A percentile compares a stretch with the other conserved stretches of the same genome.
These are phyloP conservation scores for Suillus subaureus DNA, from an alignment of 768 basidiomycete species.

Conservation along the genomic window DNA sequence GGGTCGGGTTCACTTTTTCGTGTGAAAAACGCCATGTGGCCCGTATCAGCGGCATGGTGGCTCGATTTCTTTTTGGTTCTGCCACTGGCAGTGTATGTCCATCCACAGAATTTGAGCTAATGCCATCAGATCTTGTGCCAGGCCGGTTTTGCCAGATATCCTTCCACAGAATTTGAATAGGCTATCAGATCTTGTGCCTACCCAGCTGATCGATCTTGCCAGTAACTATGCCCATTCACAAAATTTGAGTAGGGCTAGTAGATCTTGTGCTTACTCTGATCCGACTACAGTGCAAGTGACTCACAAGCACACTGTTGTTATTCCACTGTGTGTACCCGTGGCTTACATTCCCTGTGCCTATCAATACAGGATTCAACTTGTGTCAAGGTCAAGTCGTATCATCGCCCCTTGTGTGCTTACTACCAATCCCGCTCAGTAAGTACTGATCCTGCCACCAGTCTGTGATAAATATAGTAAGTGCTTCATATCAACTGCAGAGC, in stretches of 20 bases:
- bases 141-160: too few species aligned
- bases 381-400: neutral
- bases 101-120: neutral
- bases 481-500: neutral
- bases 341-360: neutral
- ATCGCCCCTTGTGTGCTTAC: neutral
- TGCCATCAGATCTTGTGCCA: neutral
- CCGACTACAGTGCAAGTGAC: neutral
- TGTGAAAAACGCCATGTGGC: neutral
- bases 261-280: too few species aligned
- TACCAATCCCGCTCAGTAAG: neutral
- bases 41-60: neutral
- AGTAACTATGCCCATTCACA: too few species aligned
- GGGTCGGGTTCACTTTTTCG: constrained; percentile 27
- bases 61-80: neutral
- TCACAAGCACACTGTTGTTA: neutral
- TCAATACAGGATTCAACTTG: neutral
- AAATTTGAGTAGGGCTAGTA: neutral
- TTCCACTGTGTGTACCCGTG: neutral
- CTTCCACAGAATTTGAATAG: too few species aligned
- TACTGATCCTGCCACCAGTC: neutral
- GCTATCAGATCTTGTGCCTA: neutral
- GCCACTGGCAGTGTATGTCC: neutral
- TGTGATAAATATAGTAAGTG: neutral
- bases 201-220: too few species aligned